These are phyloP conservation scores for Didymella keratinophila DNA, from an alignment of 2,329 filamentous ascomycete genomes.

Conservation along the genomic window DNA sequence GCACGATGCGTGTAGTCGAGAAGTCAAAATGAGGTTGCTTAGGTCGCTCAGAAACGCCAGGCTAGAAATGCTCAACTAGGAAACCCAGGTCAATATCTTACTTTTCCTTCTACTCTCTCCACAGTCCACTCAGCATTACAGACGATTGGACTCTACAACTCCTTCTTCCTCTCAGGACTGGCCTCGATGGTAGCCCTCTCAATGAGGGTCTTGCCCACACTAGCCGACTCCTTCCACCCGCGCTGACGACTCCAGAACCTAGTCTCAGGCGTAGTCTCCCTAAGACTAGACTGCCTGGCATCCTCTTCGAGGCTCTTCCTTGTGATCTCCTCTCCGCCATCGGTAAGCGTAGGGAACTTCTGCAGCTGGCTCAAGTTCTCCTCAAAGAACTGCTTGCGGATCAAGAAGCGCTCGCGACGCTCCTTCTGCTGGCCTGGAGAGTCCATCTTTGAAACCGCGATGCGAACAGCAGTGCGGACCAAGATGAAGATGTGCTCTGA, in stretches of 20 bases:
- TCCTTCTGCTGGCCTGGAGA: constrained; percentile 87
- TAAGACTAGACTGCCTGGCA: constrained; percentile 52
- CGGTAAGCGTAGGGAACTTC: constrained; percentile 51
- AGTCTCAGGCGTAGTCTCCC: constrained; percentile 53
- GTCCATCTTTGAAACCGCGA: constrained; percentile 80
- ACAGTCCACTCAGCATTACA: background rate
- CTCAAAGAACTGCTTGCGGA: constrained; percentile 80
- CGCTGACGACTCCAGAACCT: constrained; percentile 63
- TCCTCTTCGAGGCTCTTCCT: constrained; percentile 69
- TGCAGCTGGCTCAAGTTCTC: constrained; percentile 70
- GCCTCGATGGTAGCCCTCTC: constrained; percentile 46
- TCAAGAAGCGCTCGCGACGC: constrained; percentile 77
- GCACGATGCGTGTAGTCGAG: background rate
- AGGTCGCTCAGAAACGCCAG: constrained; percentile 21
- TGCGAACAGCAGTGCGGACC: constrained; percentile 74
- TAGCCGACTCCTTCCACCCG: constrained; percentile 59
- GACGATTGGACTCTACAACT: constrained; percentile 26
- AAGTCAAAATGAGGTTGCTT: constrained; percentile 4
- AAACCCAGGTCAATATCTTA: background rate
- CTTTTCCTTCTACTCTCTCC: background rate
- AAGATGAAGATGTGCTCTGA: constrained; percentile 91
- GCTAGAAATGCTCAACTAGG: constrained; percentile 25
- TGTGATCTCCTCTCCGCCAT: constrained; percentile 66
- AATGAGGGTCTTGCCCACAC: constrained; percentile 61
- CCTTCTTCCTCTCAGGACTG: constrained; percentile 50